Percentiles rank a stretch among this genome's conserved stretches.
These are phyloP conservation scores for Halteria grandinella DNA, from an alignment of 73 alveolate species.

Conservation along the genomic window DNA sequence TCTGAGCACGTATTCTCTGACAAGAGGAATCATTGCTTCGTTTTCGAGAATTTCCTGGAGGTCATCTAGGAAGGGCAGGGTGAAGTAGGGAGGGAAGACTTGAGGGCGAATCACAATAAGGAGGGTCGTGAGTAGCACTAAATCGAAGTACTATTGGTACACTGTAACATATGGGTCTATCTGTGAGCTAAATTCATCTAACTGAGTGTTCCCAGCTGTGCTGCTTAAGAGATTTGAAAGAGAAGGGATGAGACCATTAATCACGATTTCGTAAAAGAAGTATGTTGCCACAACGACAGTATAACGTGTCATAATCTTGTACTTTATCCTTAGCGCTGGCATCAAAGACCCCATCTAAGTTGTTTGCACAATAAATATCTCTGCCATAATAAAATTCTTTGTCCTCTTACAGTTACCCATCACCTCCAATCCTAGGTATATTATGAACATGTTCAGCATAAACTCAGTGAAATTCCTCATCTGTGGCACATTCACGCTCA, in stretches of 20 bases:
- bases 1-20: too few species aligned
- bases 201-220: too few species aligned
- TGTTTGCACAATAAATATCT: neutral
- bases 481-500: conserved; percentile 19
- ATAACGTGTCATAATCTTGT: conserved; percentile 12
- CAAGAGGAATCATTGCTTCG: too few species aligned
- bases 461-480: conserved; percentile 50
- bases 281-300: conserved; percentile 1
- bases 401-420: conserved; percentile 14
- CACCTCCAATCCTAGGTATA: conserved; percentile 11
- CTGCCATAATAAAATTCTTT: neutral
- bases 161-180: conserved; percentile 38
- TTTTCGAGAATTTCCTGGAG: too few species aligned
- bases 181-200: neutral
- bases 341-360: neutral
- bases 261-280: conserved; percentile 38
- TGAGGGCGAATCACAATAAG: conserved; percentile 24
- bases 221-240: too few species aligned
- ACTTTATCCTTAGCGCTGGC: conserved; percentile 13
- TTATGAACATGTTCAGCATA: conserved; percentile 7
- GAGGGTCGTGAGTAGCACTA: neutral
- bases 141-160: conserved; percentile 19
- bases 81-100: conserved; percentile 34
- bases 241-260: conserved; percentile 33
- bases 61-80: conserved; percentile 18